Base-by-base conservation (phyloP, 768 basidiomycete genomes). In the Tubosaeta sp. region DNA sequence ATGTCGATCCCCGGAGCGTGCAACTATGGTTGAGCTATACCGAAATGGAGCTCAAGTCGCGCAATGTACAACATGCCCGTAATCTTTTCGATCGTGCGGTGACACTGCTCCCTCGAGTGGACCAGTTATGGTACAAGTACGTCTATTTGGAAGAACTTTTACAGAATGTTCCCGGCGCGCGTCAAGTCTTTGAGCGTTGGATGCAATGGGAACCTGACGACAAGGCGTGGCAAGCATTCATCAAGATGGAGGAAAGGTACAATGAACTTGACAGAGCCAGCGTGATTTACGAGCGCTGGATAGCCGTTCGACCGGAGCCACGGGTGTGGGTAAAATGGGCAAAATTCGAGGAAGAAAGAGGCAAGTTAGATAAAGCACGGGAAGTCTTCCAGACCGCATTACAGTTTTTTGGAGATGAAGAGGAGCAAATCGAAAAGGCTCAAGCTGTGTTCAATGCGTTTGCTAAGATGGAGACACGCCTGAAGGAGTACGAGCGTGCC, bases 131-230 rank as follows among this genome's bases (percentile, higher is more conserved):
- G 97, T 98, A 98, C 81, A 97, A 97, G 70, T 99, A 97, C 51
- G 95, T 99, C 53, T 97, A 97, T 71, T 83, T 99, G 50, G 97
- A 99, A 66, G 97, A 99, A 67, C 81, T 99, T 3, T 80, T 99
- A 12, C 88, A 95, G 62, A 98, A 99, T 64, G 86, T 99, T 31
- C 84, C 95, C 1, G 97, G 97, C 35, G 94, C 95, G 2, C 85
- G 97, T 9, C 95, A 98, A 66, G 92, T 98, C 50, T 99, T 98
- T 56, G 97, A 99, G 70, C 82, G 97, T 43, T 99, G 97, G 97
- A 95, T 98, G 93, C 83, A 91, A 59, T 98, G 97, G 97, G 97
- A 98, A 67, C 97, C 97, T 1, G 95, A 98, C 62, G 97, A 98
- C 81, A 97, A 97, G 75, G 94, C 95, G 4, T 99, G 95, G 95